These are phyloP conservation scores for Globisporangium ultimum DNA, from an alignment of 352 stramenopile species.

Conservation along the genomic window DNA sequence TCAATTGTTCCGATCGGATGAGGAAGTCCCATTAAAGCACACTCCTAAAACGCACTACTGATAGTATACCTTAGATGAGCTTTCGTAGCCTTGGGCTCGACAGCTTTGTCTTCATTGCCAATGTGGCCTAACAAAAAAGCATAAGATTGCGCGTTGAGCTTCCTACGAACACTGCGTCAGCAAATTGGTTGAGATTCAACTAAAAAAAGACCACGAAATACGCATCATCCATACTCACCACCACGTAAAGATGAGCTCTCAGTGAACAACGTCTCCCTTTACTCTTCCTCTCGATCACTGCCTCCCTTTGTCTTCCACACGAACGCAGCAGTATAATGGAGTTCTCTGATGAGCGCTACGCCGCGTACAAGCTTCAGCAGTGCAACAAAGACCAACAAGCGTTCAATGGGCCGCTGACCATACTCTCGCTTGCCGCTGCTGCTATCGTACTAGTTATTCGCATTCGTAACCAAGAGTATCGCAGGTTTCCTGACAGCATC, in stretches of 20 bases:
- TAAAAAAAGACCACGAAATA: neutral
- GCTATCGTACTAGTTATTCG: slow-evolving; percentile 20
- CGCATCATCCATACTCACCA: neutral
- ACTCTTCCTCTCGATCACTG: too few relatives aligned
- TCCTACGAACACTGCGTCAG: neutral
- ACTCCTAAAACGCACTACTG: too few relatives aligned
- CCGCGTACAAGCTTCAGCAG: slow-evolving; percentile 20
- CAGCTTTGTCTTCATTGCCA: too few relatives aligned
- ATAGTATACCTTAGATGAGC: too few relatives aligned
- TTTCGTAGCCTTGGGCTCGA: too few relatives aligned
- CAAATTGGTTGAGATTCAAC: neutral
- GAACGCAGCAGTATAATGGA: neutral
- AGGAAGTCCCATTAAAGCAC: too few relatives aligned
- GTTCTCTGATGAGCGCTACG: slow-evolving; percentile 21
- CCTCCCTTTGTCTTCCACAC: too few relatives aligned
- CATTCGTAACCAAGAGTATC: slow-evolving; percentile 24
- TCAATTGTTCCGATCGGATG: neutral
- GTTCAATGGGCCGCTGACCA: slow-evolving; percentile 27
- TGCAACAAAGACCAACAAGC: slow-evolving; percentile 24
- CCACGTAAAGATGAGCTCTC: neutral
- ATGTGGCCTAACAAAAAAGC: too few relatives aligned
- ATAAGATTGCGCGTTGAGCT: too few relatives aligned
- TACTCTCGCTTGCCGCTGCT: slow-evolving; percentile 23
- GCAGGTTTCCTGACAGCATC: slow-evolving; percentile 31
- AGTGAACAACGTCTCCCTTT: neutral